These are phyloP conservation scores for Globisporangium irregulare DNA, from an alignment of 352 stramenopile species.

Conservation along the genomic window DNA sequence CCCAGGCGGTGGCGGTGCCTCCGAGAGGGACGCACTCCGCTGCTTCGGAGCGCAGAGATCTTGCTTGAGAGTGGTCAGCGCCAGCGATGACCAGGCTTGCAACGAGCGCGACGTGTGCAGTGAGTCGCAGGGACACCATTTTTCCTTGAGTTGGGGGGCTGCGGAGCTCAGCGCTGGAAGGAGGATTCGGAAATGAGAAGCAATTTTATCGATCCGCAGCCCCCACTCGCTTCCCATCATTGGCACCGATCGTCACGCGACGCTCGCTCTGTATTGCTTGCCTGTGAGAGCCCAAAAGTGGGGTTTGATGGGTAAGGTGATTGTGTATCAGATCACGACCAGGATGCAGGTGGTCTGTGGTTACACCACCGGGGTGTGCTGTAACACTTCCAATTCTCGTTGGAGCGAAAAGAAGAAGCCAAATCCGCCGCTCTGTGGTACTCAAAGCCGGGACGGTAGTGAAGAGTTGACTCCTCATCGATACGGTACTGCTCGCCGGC, in stretches of 20 bases:
- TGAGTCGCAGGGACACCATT: background rate
- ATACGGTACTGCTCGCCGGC: background rate
- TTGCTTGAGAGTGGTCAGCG: background rate
- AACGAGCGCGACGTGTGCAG: background rate
- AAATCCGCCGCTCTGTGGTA: background rate
- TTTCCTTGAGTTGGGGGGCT: background rate
- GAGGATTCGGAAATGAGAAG: background rate
- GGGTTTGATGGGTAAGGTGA: background rate
- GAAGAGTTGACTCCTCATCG: background rate
- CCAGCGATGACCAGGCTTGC: background rate
- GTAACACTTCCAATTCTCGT: background rate
- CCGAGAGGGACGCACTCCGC: background rate
- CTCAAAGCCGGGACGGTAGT: background rate
- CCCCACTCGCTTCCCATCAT: background rate
- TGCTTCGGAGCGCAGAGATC: background rate
- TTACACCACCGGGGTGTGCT: background rate
- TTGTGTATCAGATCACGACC: constrained; percentile 1
- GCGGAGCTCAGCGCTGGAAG: background rate
- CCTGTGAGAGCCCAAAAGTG: background rate
- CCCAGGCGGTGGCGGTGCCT: background rate
- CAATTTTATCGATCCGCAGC: background rate
- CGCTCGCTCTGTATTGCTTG: background rate
- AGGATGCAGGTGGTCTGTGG: background rate
- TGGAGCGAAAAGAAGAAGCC: background rate
- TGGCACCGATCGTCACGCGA: background rate